Evolutionary conservation across 1,139 yeast species (phyloP).

Genomic region (Candida freyschussii): DNA sequence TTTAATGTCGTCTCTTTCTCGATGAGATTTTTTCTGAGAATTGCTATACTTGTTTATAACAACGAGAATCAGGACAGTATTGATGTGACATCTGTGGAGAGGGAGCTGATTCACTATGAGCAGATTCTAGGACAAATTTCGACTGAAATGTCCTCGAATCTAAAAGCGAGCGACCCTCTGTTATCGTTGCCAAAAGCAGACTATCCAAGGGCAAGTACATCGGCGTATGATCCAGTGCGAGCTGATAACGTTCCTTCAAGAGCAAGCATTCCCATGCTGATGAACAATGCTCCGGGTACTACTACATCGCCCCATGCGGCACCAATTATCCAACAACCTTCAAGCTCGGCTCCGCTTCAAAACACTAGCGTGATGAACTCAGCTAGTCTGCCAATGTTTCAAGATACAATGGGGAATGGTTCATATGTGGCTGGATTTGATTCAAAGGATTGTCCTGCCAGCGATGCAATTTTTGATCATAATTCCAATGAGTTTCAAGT

Average conservation of each 20-base stretch:
- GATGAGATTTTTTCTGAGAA: slow-evolving; percentile 17
- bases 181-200: too few relatives aligned
- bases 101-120: slow-evolving; percentile 15
- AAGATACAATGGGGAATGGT: too few relatives aligned
- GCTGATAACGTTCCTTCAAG: background rate
- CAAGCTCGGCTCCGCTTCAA: slow-evolving; percentile 1
- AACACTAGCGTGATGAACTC: too few relatives aligned
- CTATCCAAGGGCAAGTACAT: background rate
- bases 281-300: slow-evolving; percentile 1
- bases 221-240: slow-evolving; percentile 3
- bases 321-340: too few relatives aligned
- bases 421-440: too few relatives aligned
- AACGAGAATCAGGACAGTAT: slow-evolving; percentile 8
- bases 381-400: too few relatives aligned
- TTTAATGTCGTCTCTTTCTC: slow-evolving; percentile 10
- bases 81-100: slow-evolving; percentile 12
- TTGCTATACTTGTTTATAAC: slow-evolving; percentile 20
- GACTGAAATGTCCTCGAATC: background rate
- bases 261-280: slow-evolving; percentile 1
- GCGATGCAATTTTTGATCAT: too few relatives aligned
- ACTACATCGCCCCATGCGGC: too few relatives aligned
- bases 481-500: slow-evolving; percentile 10
- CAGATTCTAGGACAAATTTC: slow-evolving; percentile 8
- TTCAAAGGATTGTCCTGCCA: too few relatives aligned
- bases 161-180: too few relatives aligned